Base-by-base conservation (phyloP, 805 yeast species). In the Candida chilensis region DNA sequence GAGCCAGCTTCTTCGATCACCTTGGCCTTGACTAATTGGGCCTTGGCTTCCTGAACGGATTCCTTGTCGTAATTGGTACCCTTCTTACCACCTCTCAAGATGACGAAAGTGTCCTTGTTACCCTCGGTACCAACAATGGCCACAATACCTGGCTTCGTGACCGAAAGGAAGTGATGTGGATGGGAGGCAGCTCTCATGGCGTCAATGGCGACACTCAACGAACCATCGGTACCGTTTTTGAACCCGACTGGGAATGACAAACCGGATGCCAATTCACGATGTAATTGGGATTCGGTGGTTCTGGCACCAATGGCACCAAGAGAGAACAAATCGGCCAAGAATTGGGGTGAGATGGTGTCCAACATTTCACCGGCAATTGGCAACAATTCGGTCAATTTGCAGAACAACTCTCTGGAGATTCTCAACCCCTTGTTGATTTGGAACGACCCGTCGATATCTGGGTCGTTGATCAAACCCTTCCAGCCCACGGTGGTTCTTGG, bases 401-500 rank as follows among this genome's bases (percentile, higher is more conserved):
- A 78, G 59, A 85, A 90, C 66, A 90, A 72, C 41, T 83, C 80
- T 57, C 98, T 75, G 5, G 96, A 71, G 37, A 87, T 78, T 50
- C 90, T 70, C 43, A 90, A 71, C 46, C 98, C 98, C 61, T 90
- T 88, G 68, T 90, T 90, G 55, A 90, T 90, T 46, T 87, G 76
- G 76, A 84, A 90, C 31, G 94, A 69, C 37, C 85, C 85, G 56
- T 90, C 94, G 45, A 90, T 80, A 48, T 92, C 95, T 19, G 98
- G 98, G 57, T 90, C 98, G 54, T 90, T 90, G 48, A 90, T 92
- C 42, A 90, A 69, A 44, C 98, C 98, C 63, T 90, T 90, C 98
- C 98, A 90, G 36, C 98, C 98, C 27, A 92, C 97, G 17, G 97
- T 90, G 30, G 98, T 90, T 62, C 98, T 78, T 45, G 98, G 98